phyloP scores from a whole-genome alignment of 2,329 filamentous ascomycete species.

The Trichophyton schoenleinii region DNA sequence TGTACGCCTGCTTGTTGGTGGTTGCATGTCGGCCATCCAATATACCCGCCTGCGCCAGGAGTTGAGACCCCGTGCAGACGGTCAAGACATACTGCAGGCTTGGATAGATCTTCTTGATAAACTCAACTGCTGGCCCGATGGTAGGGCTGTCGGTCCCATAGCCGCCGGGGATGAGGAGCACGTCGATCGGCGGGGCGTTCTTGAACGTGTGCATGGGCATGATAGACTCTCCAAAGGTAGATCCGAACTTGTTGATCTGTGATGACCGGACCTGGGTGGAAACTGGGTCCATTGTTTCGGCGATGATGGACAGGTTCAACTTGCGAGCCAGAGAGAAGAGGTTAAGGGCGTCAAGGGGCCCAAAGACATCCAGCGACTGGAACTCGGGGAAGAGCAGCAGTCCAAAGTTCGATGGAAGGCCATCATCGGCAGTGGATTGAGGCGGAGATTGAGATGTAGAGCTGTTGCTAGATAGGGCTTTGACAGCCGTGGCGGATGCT shows the following conservation, averaged over 20 bases:
- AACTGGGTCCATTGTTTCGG: conserved; percentile 23
- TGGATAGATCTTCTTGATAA: conserved; percentile 35
- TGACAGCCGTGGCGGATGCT: neutral
- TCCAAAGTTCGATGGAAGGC: conserved; percentile 9
- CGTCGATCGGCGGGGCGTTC: neutral
- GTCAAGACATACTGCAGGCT: conserved; percentile 46
- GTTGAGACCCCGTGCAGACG: conserved; percentile 52
- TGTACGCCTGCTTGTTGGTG: conserved; percentile 52
- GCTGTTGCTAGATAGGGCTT: neutral
- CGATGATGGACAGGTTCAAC: conserved; percentile 21
- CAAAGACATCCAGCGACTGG: conserved; percentile 33
- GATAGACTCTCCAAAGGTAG: conserved; percentile 25
- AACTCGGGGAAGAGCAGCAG: conserved; percentile 30
- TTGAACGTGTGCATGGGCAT: conserved; percentile 44
- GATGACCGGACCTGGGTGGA: conserved; percentile 16
- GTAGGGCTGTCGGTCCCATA: conserved; percentile 28
- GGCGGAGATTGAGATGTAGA: neutral
- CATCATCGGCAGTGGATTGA: neutral
- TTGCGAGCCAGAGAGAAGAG: conserved; percentile 16
- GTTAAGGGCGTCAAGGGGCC: conserved; percentile 38
- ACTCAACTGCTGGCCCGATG: conserved; percentile 32
- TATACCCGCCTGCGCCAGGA: conserved; percentile 47
- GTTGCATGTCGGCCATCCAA: conserved; percentile 50
- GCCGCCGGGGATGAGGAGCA: conserved; percentile 6
- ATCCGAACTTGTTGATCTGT: conserved; percentile 9